Evolutionary conservation across 441 rosid genomes (phyloP), one percentile per base, ranked within the genome.

Genomic region (Gossypium schwendimanii): DNA sequence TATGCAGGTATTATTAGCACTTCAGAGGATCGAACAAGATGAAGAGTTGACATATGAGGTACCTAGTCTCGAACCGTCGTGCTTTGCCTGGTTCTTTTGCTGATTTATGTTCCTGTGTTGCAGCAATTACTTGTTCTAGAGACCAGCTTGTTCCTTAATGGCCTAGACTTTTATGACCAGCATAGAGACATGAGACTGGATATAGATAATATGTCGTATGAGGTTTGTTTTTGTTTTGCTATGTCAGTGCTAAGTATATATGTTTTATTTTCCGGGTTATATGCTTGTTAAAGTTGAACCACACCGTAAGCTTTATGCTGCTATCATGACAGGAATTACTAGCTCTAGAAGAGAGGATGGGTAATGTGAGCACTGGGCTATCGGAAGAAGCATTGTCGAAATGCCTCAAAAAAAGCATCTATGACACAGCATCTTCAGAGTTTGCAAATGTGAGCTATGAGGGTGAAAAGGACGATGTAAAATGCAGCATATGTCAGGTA

Each of bases 111-210:
- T 63, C 70, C 50, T 75, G 31, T 78, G 52, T 54, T 67, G 84
- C 89, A 95, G 99, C 97, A 90, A 88, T 73, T 91, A 66, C 86
- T 91, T 79, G 84, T 84, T 79, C 80, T 91, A 77, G 98, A 89
- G 85, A 84, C 92, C 78, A 88, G 80, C 80, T 75, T 95, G 66
- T 87, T 89, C 75, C 87, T 89, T 52, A 84, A 80, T 70, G 93
- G 91, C 68, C 79, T 89, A 74, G 87, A 86, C 79, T 82, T 89
- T 75, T 84, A 86, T 76, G 99, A 95, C 77, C 99, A 88, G 76
- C 97, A 95, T 76, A 87, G 97, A 76, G 97, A 90, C 45, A 84
- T 95, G 99, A 91, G 99, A 81, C 87, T 93, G 78, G 98, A 95
- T 85, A 93, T 95, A 76, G 98, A 95, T 79, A 80, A 88, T 82